phyloP scores from a whole-genome alignment of 2,329 filamentous ascomycete genomes.

The Lomentospora prolificans region DNA sequence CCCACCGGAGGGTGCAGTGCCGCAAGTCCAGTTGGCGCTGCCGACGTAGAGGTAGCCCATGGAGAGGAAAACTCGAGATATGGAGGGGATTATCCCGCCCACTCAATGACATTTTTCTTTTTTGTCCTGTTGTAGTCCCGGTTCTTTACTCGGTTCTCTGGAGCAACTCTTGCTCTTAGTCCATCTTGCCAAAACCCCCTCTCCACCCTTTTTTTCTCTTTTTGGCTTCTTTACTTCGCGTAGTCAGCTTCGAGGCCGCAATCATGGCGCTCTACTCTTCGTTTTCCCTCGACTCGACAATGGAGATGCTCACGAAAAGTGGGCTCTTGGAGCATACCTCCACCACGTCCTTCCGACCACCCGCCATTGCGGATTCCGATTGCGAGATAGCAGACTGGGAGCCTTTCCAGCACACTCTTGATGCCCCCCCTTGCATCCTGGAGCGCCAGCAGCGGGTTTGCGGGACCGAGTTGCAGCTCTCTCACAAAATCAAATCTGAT shows the following conservation, averaged over 20 bases:
- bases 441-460: background rate
- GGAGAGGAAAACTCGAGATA: background rate
- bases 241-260: background rate
- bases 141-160: no score
- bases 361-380: slow-evolving; percentile 3
- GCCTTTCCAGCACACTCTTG: background rate
- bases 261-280: background rate
- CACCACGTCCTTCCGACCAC: background rate
- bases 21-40: no score
- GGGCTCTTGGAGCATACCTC: background rate
- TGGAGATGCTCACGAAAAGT: background rate
- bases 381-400: background rate
- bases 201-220: no score
- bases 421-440: background rate
- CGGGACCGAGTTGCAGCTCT: background rate
- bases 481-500: background rate
- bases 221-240: background rate
- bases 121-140: background rate
- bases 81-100: background rate
- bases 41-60: no score
- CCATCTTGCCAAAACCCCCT: no score
- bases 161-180: no score
- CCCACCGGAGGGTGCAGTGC: no score
- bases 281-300: background rate
- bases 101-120: background rate